Conservation (phyloP, 306 rosid species). For the Cucurbita pepo region DNA sequence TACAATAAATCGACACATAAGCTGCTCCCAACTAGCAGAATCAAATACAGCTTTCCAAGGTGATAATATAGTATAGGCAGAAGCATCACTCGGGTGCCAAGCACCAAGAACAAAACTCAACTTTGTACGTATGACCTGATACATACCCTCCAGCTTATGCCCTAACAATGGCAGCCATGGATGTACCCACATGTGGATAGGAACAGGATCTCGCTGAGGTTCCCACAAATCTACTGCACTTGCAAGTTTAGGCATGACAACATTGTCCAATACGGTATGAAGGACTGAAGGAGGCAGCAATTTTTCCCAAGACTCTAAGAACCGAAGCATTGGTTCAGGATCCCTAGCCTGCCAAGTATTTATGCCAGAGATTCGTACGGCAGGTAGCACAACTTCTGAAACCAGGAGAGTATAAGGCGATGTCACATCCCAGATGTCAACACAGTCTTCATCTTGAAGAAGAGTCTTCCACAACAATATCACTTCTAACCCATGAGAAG, state of each 20-base stretch:
- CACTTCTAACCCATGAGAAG: constrained; percentile 51
- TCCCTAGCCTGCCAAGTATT: constrained; percentile 90
- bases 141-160: constrained; percentile 60
- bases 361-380: constrained; percentile 65
- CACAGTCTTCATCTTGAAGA: constrained; percentile 51
- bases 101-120: constrained; percentile 75
- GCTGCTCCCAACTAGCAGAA: constrained; percentile 78
- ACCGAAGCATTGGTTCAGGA: constrained; percentile 81
- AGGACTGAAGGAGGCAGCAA: constrained; percentile 60
- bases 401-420: constrained; percentile 62
- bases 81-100: constrained; percentile 87
- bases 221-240: constrained; percentile 84
- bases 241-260: constrained; percentile 64
- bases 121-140: constrained; percentile 64
- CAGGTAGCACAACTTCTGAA: constrained; percentile 83
- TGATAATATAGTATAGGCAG: constrained; percentile 69
- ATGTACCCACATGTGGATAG: constrained; percentile 89
- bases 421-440: constrained; percentile 58
- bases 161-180: constrained; percentile 90
- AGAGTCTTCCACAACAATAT: constrained; percentile 51
- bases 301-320: constrained; percentile 72
- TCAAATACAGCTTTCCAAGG: constrained; percentile 87
- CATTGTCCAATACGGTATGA: constrained; percentile 40
- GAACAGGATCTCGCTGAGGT: constrained; percentile 80
- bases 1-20: constrained; percentile 67